Evolutionary conservation across 2,329 filamentous ascomycete species (phyloP).

Genomic region (Fonsecaea pugnacius): DNA sequence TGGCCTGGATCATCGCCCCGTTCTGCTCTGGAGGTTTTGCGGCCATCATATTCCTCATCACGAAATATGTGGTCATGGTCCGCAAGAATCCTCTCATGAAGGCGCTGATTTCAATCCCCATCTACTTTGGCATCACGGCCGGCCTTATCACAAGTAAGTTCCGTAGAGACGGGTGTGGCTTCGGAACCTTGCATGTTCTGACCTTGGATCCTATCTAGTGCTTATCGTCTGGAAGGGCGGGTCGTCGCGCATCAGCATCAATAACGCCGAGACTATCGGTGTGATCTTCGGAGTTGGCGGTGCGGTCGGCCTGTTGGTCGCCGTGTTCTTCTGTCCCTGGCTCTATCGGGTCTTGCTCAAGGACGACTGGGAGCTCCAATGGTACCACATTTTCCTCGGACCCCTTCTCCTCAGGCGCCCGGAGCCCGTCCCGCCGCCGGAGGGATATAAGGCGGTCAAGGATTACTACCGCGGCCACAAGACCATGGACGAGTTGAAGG

Average conservation of each 20-base stretch:
- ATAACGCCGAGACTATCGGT: conserved; percentile 9
- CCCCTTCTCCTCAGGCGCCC: conserved; percentile 18
- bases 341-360: conserved; percentile 23
- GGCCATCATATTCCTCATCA: conserved; percentile 71
- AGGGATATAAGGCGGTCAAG: conserved; percentile 1
- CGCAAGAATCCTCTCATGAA: conserved; percentile 63
- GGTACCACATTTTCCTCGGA: conserved; percentile 21
- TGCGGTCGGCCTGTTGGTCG: conserved; percentile 18
- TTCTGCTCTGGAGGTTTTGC: conserved; percentile 67
- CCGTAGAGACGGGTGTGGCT: background rate
- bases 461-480: conserved; percentile 26
- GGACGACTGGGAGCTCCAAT: conserved; percentile 24
- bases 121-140: conserved; percentile 30
- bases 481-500: conserved; percentile 20
- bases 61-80: conserved; percentile 71
- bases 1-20: conserved; percentile 72
- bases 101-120: conserved; percentile 23
- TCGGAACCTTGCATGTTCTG: no score
- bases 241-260: conserved; percentile 9
- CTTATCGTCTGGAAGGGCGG: conserved; percentile 32
- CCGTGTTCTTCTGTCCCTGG: conserved; percentile 28
- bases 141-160: conserved; percentile 22
- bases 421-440: conserved; percentile 8
- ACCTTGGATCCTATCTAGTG: conserved; percentile 9
- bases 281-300: conserved; percentile 5